Base-by-base conservation (phyloP, 352 stramenopile genomes). In the Halophytophthora batemanensis region DNA sequence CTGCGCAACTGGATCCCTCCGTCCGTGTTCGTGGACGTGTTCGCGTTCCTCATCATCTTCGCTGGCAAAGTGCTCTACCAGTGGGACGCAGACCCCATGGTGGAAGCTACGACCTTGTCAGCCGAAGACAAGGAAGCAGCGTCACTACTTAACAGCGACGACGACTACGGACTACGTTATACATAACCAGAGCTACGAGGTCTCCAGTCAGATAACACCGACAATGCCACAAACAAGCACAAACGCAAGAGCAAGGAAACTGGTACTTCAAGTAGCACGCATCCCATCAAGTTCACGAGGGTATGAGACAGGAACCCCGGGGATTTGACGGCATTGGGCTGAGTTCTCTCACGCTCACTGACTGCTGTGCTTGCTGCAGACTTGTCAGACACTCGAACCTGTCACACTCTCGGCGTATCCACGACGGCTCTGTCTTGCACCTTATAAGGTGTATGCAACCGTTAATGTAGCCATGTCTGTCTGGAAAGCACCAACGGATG, bases 81-180 rank as follows among this genome's bases (percentile, higher is more conserved):
- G 45, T 95, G 82, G 84, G 78, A 95, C 37, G 56, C 75, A 3
- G 77, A 90, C 58, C 80, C 77, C 40, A 77, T 86, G 15, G 78
- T 86, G 28, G 76, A 93, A 60, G 82, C 82, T 21, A 93, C 80
- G 21, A 95, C 84, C 22, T 75, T 74, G 41, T 93, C 82, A 12
- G 84, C 82, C 10, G 84, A 90, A 37, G 84, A 95, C 49, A 94
- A 94, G 56, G 84, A 94, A 50, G 77, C 78, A 7, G 76, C 80
- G 58, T 84, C 82, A 13, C 59, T 94, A 18, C 72, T 93, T 21
- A 73, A 71, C 14, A 68, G 86, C 53, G 74, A 82, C 44, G 61
- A 77, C 18, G 78, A 91, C 51, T 91, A 84, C 44, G 81, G 81
- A 28, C 40, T 90, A 38, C 78, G 77, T 7, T 91, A 91, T 64